These are phyloP conservation scores for Salix caprea DNA, from an alignment of 345 rosid species.

Conservation along the genomic window DNA sequence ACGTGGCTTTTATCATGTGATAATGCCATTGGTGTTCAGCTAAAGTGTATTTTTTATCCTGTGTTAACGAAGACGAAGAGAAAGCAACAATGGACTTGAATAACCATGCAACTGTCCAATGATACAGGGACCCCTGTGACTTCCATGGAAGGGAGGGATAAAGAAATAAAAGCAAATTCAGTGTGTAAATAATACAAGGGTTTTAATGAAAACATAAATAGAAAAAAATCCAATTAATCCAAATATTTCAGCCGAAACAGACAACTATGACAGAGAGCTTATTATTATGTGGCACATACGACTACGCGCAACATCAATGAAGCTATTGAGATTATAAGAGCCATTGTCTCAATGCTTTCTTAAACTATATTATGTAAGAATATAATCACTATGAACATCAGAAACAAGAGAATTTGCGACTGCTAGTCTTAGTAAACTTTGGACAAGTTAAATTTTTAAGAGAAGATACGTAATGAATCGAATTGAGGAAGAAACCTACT, in stretches of 20 bases:
- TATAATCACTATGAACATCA: background rate
- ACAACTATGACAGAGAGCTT: too few species aligned
- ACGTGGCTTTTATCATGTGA: slow-evolving; percentile 16
- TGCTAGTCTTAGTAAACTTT: too few species aligned
- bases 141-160: slow-evolving; percentile 32
- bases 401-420: background rate
- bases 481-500: too few species aligned
- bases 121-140: slow-evolving; percentile 52
- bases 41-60: slow-evolving; percentile 2
- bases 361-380: background rate
- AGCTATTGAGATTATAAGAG: background rate
- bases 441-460: too few species aligned
- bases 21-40: slow-evolving; percentile 11
- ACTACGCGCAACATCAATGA: too few species aligned
- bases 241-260: too few species aligned
- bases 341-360: background rate
- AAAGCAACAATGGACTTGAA: slow-evolving; percentile 14
- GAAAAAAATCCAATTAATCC: background rate
- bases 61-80: background rate
- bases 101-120: slow-evolving; percentile 39
- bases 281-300: too few species aligned
- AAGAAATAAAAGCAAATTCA: slow-evolving; percentile 17
- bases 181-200: slow-evolving; percentile 22
- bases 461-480: too few species aligned
- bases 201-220: slow-evolving; percentile 1